Base-by-base conservation (phyloP, 2,329 filamentous ascomycete species). In the Bipolaris bicolor region DNA sequence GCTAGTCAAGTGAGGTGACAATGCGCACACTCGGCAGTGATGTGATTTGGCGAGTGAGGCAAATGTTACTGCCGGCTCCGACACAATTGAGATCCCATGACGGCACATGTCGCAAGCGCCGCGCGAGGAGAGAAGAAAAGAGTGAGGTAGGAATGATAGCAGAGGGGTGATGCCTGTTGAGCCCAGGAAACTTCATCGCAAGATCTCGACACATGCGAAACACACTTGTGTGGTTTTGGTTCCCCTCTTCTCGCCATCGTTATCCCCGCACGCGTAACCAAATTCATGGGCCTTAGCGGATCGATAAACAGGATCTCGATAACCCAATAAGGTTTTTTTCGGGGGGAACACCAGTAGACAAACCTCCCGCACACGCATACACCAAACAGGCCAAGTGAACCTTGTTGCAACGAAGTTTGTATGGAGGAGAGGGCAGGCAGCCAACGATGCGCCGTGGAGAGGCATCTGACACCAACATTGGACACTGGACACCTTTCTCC, bases 341-440 rank as follows among this genome's bases (percentile, higher is more conserved):
- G 10, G 3, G 26, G 9, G 7, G 26, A 29, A 29, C 26, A 29
- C 26, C 26, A 39, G 22, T 5, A 15, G 24, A 41, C 39, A 11
- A 41, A 24, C 5, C 39, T 24, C 11, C 10, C 39, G 11, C 47
- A 45, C 24, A 16, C 36, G 31, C 52, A 43, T 22, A 37, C 46
- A 49, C 34, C 49, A 53, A 53, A 52, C 54, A 26, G 2, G 16
- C 22, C 36, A 16, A 20, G 49, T 7, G 46, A 41, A 48, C 49
- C 13, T 48, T 48, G 26, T 34, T 15, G 20, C 7, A 6, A 18
- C 9, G 33, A 24, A 26, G 7, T 16, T 26, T 34, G 46, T 37
- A 7, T 48, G 33, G 20, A 18, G 20, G 5, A 5, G 2, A 2
- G 24, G 15, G 20, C 13, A 45, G 31, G 13, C 33, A 48, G 33